Evolutionary conservation across 345 rosid genomes (phyloP).

Genomic region (Cardamine occulta): DNA sequence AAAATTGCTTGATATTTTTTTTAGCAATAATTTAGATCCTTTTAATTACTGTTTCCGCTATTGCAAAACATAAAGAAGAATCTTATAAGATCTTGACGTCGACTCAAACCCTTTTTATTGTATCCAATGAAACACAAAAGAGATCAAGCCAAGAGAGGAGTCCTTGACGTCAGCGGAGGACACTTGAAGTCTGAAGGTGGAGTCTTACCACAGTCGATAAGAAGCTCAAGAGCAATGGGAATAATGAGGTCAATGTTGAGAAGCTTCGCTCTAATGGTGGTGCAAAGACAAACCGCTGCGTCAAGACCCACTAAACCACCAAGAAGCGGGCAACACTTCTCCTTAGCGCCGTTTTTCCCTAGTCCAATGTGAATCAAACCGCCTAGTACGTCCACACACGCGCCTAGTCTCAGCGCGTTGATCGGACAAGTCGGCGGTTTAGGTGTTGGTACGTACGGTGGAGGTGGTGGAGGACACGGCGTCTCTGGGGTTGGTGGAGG

Average conservation of each 20-base stretch:
- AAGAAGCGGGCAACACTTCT: slow-evolving; percentile 84
- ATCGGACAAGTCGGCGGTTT: slow-evolving; percentile 67
- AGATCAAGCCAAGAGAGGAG: slow-evolving; percentile 35
- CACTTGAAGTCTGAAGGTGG: slow-evolving; percentile 81
- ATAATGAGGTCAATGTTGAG: slow-evolving; percentile 68
- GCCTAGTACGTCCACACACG: slow-evolving; percentile 87
- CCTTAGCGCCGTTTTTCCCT: slow-evolving; percentile 69
- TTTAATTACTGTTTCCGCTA: neutral
- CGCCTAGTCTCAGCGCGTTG: slow-evolving; percentile 73
- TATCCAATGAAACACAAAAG: slow-evolving; percentile 10
- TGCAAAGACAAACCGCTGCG: slow-evolving; percentile 91
- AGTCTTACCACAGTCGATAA: slow-evolving; percentile 77
- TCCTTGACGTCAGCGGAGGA: slow-evolving; percentile 22
- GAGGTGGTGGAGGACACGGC: slow-evolving; percentile 46
- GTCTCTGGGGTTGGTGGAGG: slow-evolving; percentile 50
- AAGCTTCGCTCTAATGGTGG: slow-evolving; percentile 77
- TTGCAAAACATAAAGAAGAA: slow-evolving; percentile 20
- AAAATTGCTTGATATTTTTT: neutral
- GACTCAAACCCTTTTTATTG: neutral
- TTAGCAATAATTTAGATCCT: slow-evolving; percentile 6
- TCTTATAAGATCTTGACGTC: slow-evolving; percentile 10
- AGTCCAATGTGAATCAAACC: slow-evolving; percentile 78
- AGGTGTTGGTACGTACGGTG: slow-evolving; percentile 48
- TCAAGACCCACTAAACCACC: slow-evolving; percentile 72
- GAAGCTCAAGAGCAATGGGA: slow-evolving; percentile 85